These are phyloP conservation scores for Setomelanomma holmii DNA, from an alignment of 2,329 filamentous ascomycete species.

Conservation along the genomic window DNA sequence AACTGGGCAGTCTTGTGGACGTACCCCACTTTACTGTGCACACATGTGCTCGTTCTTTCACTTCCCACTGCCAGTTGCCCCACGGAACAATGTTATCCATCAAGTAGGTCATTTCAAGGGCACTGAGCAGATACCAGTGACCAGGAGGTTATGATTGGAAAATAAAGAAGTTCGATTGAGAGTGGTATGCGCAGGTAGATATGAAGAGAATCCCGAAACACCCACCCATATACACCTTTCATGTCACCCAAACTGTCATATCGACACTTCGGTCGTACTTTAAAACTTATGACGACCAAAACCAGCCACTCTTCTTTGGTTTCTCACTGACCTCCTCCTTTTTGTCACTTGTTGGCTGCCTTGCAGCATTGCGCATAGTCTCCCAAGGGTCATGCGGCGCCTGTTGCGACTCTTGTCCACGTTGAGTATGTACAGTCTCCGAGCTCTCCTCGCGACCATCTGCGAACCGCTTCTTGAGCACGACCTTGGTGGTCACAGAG, in stretches of 20 bases:
- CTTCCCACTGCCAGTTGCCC: too few species aligned
- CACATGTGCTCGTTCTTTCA: too few species aligned
- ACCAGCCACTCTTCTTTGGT: conserved; percentile 35
- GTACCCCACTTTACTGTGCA: too few species aligned
- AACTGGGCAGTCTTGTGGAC: too few species aligned
- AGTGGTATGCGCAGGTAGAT: neutral
- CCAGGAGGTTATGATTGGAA: too few species aligned
- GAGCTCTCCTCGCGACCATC: conserved; percentile 67
- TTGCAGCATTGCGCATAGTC: conserved; percentile 14
- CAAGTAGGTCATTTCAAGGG: too few species aligned
- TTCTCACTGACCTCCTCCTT: conserved; percentile 8
- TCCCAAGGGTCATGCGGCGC: conserved; percentile 17
- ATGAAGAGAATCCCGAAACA: neutral
- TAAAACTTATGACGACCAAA: conserved; percentile 36
- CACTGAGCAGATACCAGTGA: too few species aligned
- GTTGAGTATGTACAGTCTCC: conserved; percentile 59
- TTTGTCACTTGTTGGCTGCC: conserved; percentile 4
- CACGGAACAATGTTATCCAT: too few species aligned
- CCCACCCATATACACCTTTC: neutral
- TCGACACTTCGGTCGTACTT: too few species aligned
- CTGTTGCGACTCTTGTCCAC: conserved; percentile 26
- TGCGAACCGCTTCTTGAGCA: conserved; percentile 65
- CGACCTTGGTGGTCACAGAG: conserved; percentile 63
- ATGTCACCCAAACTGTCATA: too few species aligned
- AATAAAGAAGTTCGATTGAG: conserved; percentile 1